A percentile compares a stretch with the other conserved stretches of the same genome.
phyloP scores from a whole-genome alignment of 2,329 filamentous ascomycete species.

The Rhinocladiella mackenziei region DNA sequence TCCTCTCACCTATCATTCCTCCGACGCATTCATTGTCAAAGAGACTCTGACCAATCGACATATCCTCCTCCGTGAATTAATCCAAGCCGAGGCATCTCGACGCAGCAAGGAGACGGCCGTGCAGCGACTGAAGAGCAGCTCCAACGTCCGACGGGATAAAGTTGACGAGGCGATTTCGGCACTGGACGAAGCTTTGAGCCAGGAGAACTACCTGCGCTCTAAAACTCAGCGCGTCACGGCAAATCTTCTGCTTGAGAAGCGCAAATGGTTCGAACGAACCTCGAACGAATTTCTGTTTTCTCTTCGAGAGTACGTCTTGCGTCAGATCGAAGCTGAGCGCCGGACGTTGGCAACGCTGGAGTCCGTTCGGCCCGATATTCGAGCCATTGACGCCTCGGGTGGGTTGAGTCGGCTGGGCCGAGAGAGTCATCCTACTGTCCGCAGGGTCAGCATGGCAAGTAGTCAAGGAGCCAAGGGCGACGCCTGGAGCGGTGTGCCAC shows the following conservation, averaged over 20 bases:
- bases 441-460: constrained; percentile 73
- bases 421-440: constrained; percentile 72
- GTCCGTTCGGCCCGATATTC: constrained; percentile 85
- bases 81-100: constrained; percentile 83
- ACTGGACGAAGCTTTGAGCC: constrained; percentile 78
- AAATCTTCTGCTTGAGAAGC: constrained; percentile 82
- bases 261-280: constrained; percentile 86
- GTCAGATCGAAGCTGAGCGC: constrained; percentile 92
- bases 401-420: constrained; percentile 85
- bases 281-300: constrained; percentile 75
- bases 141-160: constrained; percentile 86
- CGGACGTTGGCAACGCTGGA: constrained; percentile 90
- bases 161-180: constrained; percentile 94
- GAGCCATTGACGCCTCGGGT: constrained; percentile 84
- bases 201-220: constrained; percentile 74
- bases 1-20: constrained; percentile 88
- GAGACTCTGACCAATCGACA: constrained; percentile 97
- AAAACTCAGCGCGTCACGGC: constrained; percentile 87
- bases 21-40: constrained; percentile 96
- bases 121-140: constrained; percentile 80
- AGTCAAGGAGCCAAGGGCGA: constrained; percentile 97
- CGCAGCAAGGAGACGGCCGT: constrained; percentile 79
- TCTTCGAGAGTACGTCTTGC: constrained; percentile 86
- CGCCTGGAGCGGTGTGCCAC: constrained; percentile 90
- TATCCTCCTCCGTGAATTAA: constrained; percentile 86